These are phyloP conservation scores for Penicillium verrucosum DNA, from an alignment of 2,329 filamentous ascomycete species.

Conservation along the genomic window DNA sequence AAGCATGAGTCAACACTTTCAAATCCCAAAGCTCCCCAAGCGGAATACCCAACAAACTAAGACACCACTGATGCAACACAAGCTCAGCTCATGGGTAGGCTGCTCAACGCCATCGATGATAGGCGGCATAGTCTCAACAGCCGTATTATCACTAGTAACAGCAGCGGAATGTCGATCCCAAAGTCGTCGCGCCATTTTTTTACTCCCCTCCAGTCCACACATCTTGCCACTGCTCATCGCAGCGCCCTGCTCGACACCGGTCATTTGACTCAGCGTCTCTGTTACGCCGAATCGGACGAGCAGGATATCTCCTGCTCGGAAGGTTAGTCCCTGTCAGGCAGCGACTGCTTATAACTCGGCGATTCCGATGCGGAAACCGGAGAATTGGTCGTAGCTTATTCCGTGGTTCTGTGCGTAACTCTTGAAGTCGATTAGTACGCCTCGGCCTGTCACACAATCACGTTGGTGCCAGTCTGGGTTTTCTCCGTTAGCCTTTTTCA, in stretches of 20 bases:
- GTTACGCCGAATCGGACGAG: constrained; percentile 25
- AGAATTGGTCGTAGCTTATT: constrained; percentile 56
- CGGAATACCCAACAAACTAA: constrained; percentile 43
- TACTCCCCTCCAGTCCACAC: constrained; percentile 46
- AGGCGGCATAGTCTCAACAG: constrained; percentile 27
- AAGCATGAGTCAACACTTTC: constrained; percentile 40
- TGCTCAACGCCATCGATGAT: constrained; percentile 15
- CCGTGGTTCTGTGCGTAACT: constrained; percentile 55
- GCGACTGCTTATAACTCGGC: constrained; percentile 21
- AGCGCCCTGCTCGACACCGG: constrained; percentile 13
- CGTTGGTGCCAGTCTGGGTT: constrained; percentile 40
- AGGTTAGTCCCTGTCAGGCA: constrained; percentile 14
- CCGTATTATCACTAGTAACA: constrained; percentile 26
- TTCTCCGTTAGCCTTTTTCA: constrained; percentile 9
- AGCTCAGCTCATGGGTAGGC: constrained; percentile 15
- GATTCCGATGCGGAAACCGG: constrained; percentile 25
- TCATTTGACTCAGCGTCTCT: constrained; percentile 16
- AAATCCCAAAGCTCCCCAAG: constrained; percentile 49
- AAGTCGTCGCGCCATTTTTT: constrained; percentile 52
- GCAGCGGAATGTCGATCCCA: constrained; percentile 53
- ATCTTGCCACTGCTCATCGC: constrained; percentile 6
- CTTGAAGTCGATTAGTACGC: constrained; percentile 54
- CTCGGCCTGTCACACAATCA: constrained; percentile 49
- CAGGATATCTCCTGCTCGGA: constrained; percentile 22
- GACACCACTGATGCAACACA: constrained; percentile 41